phyloP scores from a whole-genome alignment of 2,329 filamentous ascomycete genomes.

The Hypoxylon rubiginosum region DNA sequence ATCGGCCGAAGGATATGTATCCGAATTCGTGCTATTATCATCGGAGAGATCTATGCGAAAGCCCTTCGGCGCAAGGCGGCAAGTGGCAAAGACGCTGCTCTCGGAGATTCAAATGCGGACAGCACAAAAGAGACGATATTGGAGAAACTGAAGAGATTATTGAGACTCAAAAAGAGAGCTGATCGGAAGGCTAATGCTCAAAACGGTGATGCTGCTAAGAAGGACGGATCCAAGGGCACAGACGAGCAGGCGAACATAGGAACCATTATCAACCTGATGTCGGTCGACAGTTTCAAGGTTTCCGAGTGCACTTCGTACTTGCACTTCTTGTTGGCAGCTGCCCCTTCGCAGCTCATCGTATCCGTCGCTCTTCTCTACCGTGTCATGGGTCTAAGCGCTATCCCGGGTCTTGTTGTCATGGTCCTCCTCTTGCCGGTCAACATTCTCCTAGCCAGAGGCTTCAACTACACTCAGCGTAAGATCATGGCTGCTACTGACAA shows the following conservation, averaged over 20 bases:
- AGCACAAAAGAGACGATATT: slow-evolving; percentile 56
- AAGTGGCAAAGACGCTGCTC: slow-evolving; percentile 78
- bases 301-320: slow-evolving; percentile 94
- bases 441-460: slow-evolving; percentile 86
- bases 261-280: slow-evolving; percentile 99
- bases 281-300: slow-evolving; percentile 99
- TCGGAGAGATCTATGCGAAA: slow-evolving; percentile 98
- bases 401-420: slow-evolving; percentile 95
- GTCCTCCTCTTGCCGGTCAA: slow-evolving; percentile 89
- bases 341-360: slow-evolving; percentile 87
- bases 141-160: slow-evolving; percentile 66
- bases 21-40: slow-evolving; percentile 90
- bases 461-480: slow-evolving; percentile 86
- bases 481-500: slow-evolving; percentile 96
- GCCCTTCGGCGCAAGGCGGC: slow-evolving; percentile 91
- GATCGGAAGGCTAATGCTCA: slow-evolving; percentile 60
- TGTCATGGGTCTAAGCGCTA: slow-evolving; percentile 91
- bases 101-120: slow-evolving; percentile 70
- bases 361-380: slow-evolving; percentile 86
- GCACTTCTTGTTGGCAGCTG: slow-evolving; percentile 93
- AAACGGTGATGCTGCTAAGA: slow-evolving; percentile 51
- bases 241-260: slow-evolving; percentile 90
- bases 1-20: slow-evolving; percentile 96
- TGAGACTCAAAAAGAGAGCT: slow-evolving; percentile 73
- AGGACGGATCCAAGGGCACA: slow-evolving; percentile 52